These are phyloP conservation scores for Claviceps sp. DNA, from an alignment of 2,329 filamentous ascomycete species.

Conservation along the genomic window DNA sequence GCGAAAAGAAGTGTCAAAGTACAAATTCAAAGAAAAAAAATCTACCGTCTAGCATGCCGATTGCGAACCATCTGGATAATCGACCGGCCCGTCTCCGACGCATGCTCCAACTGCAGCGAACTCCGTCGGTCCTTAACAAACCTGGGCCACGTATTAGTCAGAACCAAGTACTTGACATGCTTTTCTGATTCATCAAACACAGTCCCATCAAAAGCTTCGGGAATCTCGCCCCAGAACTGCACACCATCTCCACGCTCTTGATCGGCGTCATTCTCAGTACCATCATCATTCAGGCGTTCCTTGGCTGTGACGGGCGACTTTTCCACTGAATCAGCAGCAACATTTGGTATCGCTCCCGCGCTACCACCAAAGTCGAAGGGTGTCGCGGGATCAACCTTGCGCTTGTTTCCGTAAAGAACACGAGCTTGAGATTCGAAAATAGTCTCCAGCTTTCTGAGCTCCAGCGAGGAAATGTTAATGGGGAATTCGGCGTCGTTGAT, in stretches of 20 bases:
- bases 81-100: constrained; percentile 5
- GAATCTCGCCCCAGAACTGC: constrained; percentile 28
- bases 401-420: constrained; percentile 24
- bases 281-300: background rate
- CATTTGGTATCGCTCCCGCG: background rate
- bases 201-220: constrained; percentile 31
- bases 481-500: constrained; percentile 47
- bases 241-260: constrained; percentile 1
- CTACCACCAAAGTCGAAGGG: constrained; percentile 20
- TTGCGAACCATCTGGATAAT: constrained; percentile 3
- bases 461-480: constrained; percentile 46
- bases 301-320: background rate
- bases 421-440: constrained; percentile 42
- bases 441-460: constrained; percentile 35
- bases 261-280: background rate
- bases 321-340: background rate
- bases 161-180: constrained; percentile 52
- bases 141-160: constrained; percentile 56
- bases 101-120: constrained; percentile 11
- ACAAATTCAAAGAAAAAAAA: background rate
- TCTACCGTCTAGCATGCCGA: background rate
- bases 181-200: constrained; percentile 47
- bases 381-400: constrained; percentile 22
- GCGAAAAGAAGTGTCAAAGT: background rate
- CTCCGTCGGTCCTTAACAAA: constrained; percentile 29